These are phyloP conservation scores for Emydomyces testavorans DNA, from an alignment of 2,329 filamentous ascomycete genomes.

Conservation along the genomic window DNA sequence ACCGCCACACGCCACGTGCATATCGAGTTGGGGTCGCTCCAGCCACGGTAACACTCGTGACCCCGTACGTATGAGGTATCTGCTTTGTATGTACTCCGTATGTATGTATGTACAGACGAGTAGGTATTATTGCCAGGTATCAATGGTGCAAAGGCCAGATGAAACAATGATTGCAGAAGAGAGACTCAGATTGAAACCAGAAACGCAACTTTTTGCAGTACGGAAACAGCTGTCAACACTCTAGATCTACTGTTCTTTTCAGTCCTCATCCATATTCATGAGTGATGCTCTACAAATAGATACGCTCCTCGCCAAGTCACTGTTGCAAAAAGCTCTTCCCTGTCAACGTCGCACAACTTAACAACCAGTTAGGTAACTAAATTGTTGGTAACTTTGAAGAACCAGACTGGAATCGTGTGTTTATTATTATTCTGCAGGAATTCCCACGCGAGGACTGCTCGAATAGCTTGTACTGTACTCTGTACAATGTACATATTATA, in stretches of 20 bases:
- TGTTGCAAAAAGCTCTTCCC: neutral
- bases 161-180: conserved; percentile 6
- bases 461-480: neutral
- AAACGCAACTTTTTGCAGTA: neutral
- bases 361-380: neutral
- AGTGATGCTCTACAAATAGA: too few species aligned
- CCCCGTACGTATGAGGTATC: neutral
- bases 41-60: neutral
- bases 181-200: conserved; percentile 9
- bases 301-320: neutral
- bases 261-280: too few species aligned
- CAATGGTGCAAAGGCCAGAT: neutral
- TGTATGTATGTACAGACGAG: too few species aligned
- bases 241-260: neutral
- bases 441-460: conserved; percentile 1
- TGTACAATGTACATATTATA: too few species aligned
- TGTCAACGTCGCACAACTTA: conserved; percentile 2
- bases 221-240: too few species aligned
- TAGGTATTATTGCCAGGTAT: neutral
- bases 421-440: neutral
- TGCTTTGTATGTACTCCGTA: neutral
- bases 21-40: neutral
- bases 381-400: neutral
- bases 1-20: conserved; percentile 9
- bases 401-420: neutral